A percentile compares a stretch with the other conserved stretches of the same genome.
These are phyloP conservation scores for Venturia pyrina DNA, from an alignment of 2,329 filamentous ascomycete genomes.

Conservation along the genomic window DNA sequence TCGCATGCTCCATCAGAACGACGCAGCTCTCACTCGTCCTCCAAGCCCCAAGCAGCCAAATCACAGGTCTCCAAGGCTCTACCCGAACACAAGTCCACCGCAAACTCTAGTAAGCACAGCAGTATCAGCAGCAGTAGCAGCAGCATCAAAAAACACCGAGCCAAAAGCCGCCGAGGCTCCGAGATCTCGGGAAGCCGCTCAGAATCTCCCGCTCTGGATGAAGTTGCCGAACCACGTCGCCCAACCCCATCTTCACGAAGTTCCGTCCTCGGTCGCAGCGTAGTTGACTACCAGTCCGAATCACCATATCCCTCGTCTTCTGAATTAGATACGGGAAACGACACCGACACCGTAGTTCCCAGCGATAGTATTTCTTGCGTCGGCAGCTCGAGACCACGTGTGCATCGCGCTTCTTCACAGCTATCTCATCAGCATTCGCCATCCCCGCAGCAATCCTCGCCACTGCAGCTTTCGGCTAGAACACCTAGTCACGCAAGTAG, in stretches of 20 bases:
- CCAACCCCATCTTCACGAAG: background rate
- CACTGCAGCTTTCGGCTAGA: background rate
- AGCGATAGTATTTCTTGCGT: constrained; percentile 39
- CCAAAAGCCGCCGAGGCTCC: background rate
- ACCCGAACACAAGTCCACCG: background rate
- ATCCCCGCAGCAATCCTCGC: background rate
- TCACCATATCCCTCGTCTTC: constrained; percentile 15
- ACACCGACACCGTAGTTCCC: constrained; percentile 36
- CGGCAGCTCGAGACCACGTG: constrained; percentile 14
- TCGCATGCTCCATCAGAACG: background rate
- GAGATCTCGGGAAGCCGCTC: background rate
- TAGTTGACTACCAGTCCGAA: constrained; percentile 15
- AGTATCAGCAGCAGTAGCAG: background rate
- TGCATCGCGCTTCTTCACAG: background rate
- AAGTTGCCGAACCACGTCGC: background rate
- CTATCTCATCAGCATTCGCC: background rate
- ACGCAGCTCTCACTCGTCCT: constrained; percentile 4
- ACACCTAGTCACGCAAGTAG: background rate
- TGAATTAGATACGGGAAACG: constrained; percentile 29
- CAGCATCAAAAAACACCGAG: background rate
- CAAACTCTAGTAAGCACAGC: constrained; percentile 8
- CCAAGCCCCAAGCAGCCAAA: background rate
- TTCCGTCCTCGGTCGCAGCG: constrained; percentile 26
- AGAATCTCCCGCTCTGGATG: background rate
- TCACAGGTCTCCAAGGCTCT: constrained; percentile 1